Conservation (phyloP, 331 rosid species). For the Telfairia occidentalis region DNA sequence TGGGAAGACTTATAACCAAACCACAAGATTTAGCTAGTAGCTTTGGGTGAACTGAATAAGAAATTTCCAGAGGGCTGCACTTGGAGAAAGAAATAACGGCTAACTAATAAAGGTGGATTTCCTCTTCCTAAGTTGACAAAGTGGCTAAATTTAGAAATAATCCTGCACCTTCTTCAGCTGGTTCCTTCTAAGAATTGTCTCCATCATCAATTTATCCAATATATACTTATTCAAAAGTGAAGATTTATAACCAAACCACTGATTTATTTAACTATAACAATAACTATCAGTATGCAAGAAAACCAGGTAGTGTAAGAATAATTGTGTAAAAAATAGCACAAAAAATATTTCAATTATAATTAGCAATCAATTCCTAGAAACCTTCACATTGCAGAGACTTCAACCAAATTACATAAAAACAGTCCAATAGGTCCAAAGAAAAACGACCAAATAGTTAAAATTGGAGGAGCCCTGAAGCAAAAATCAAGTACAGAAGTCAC, state of each 20-base stretch:
- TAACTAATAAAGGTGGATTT: neutral
- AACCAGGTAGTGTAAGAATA: neutral
- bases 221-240: neutral
- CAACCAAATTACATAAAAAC: neutral
- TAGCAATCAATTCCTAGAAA: neutral
- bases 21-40: too few relatives aligned
- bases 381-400: constrained; percentile 5
- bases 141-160: neutral
- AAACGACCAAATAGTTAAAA: neutral
- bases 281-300: neutral
- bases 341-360: neutral
- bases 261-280: neutral
- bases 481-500: constrained; percentile 3
- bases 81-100: too few relatives aligned
- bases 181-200: neutral
- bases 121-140: neutral
- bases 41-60: too few relatives aligned
- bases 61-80: too few relatives aligned
- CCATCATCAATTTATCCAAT: neutral
- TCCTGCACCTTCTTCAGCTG: neutral
- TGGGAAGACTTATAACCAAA: too few relatives aligned
- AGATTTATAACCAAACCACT: neutral
- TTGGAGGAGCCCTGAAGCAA: constrained; percentile 11
- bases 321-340: neutral
- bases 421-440: constrained; percentile 2